Base-by-base conservation (phyloP, 352 stramenopile species). In the Globisporangium acanthophoron region DNA sequence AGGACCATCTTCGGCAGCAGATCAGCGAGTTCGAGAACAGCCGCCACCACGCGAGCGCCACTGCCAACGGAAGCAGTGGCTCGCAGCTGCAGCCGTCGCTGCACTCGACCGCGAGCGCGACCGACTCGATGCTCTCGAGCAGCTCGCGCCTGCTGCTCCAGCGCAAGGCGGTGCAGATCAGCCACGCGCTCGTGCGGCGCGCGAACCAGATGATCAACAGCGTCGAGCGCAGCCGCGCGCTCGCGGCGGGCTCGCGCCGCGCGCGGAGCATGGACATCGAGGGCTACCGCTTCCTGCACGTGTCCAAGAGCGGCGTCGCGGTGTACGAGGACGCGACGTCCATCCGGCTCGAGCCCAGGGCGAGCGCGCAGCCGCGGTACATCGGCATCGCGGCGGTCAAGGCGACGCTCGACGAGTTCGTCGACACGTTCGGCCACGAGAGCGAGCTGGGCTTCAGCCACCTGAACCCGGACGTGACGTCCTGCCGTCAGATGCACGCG, bases 331-430 rank as follows among this genome's bases (percentile, higher is more conserved):
- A 65, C 44, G 53, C 59, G 39, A 56, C 46, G 44, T 21, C 37
- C 27, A 56, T 60, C 20, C 44, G 39, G 1, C 33, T 59, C 18
- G 52, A 59, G 27, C 18, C 37, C 11, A 33, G 45, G 16, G 41
- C 40, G 3, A 21, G 37, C 15, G 13, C 46, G 33, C 59, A 48
- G 2, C n/a, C 53, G 13, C 61, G 56, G 1, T 35, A 71, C 21
- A 31, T 66, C 20, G 60, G 44, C 5, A 39, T 62, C 33, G 46
- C 37, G 11, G 59, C 58, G 16, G 52, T 67, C 20, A 64, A 69
- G 24, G 74, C 61, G 1, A 74, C 58, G 48, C 37, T 66, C 39
- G 67, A 61, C 43, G 61, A 80, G 51, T 67, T 82, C 29, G 41
- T 67, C 31, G 58, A 66, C 13, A 56, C 69, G 12, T 77, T 85